A percentile compares a stretch with the other conserved stretches of the same genome.
Conservation (phyloP, 495 filamentous ascomycete species). For the Tuber calosporum region DNA sequence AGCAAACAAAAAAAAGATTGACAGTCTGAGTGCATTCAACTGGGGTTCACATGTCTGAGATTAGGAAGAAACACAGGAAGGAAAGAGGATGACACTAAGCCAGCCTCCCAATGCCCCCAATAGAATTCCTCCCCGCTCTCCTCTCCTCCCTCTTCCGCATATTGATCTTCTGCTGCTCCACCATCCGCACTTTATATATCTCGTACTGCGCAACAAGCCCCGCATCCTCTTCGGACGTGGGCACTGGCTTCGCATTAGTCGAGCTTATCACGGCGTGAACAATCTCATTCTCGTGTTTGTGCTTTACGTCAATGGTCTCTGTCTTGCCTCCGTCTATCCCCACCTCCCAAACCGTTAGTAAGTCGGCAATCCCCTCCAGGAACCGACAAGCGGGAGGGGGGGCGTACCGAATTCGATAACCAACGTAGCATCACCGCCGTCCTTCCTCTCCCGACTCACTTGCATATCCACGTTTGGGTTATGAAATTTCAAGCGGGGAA, state of each 20-base stretch:
- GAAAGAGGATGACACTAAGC: background rate
- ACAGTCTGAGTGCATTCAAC: background rate
- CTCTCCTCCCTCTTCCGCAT: constrained; percentile 58
- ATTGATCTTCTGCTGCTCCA: constrained; percentile 52
- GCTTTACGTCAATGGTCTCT: constrained; percentile 58
- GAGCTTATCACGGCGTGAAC: constrained; percentile 58
- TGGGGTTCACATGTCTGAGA: background rate
- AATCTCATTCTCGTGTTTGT: constrained; percentile 57
- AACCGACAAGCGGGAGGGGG: constrained; percentile 10
- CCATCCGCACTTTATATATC: constrained; percentile 48
- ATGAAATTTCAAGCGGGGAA: constrained; percentile 85
- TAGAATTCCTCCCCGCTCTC: constrained; percentile 56
- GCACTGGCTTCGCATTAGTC: constrained; percentile 59
- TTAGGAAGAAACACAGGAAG: background rate
- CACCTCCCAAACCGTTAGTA: background rate
- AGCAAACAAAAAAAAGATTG: too few species aligned
- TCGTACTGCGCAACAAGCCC: constrained; percentile 54
- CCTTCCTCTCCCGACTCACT: constrained; percentile 58
- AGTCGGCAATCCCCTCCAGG: background rate
- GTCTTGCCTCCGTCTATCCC: constrained; percentile 20
- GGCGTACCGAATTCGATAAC: constrained; percentile 62
- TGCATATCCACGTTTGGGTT: constrained; percentile 81
- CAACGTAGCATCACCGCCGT: constrained; percentile 57
- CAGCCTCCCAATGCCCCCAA: constrained; percentile 48
- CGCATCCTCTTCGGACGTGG: constrained; percentile 56